phyloP scores from a whole-genome alignment of 768 basidiomycete genomes.

The Boletus rufocinnamomeus region DNA sequence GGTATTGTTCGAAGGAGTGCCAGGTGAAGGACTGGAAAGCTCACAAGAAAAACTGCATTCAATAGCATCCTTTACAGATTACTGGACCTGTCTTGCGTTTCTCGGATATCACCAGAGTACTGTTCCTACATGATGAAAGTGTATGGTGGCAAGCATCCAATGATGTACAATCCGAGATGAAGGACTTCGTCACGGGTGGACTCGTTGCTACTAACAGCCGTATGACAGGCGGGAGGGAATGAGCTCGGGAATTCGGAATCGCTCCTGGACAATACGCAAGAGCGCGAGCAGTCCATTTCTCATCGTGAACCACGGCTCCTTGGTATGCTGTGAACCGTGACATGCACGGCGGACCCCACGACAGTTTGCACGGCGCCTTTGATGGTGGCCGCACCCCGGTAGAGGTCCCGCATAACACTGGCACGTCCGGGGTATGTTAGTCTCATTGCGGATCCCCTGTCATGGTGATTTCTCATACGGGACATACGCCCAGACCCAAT shows the following conservation, averaged over 20 bases:
- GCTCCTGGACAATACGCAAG: not conserved
- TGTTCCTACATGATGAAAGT: not conserved
- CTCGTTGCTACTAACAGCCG: not conserved
- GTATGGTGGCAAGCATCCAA: not conserved
- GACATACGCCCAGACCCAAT: too few species aligned
- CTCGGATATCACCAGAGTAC: not conserved
- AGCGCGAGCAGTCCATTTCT: not conserved
- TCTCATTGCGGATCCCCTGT: too few species aligned
- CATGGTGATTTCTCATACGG: too few species aligned
- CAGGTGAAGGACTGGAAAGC: slow-evolving; percentile 50
- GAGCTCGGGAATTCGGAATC: not conserved
- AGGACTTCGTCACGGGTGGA: not conserved
- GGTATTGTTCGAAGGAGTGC: slow-evolving; percentile 48
- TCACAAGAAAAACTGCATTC: slow-evolving; percentile 42
- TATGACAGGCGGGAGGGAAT: not conserved
- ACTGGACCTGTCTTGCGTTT: too few species aligned
- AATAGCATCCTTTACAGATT: not conserved
- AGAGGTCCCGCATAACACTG: too few species aligned
- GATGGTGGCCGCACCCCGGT: too few species aligned
- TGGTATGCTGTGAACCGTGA: too few species aligned
- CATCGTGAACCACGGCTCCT: too few species aligned
- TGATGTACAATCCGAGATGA: not conserved
- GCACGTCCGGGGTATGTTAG: too few species aligned
- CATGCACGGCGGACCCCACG: too few species aligned
- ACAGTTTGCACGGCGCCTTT: too few species aligned